phyloP scores from a whole-genome alignment of 345 rosid species.

The Salix suchowensis region DNA sequence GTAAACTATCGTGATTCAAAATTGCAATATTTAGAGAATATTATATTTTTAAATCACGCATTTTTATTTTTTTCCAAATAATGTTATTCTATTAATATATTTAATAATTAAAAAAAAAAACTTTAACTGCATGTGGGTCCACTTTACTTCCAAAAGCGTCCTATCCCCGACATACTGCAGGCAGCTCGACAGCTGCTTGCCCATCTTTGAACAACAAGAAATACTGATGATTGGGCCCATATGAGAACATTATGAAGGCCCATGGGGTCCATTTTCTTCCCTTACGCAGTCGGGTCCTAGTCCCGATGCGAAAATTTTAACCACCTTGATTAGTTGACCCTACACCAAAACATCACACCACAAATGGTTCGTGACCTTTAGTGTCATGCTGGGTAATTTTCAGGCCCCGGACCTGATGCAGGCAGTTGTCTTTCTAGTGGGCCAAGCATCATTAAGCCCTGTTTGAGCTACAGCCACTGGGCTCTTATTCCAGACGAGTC shows the following conservation, averaged over 20 bases:
- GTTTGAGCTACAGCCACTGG: neutral
- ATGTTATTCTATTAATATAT: too few relatives aligned
- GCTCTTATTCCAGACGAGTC: neutral
- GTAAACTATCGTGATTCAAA: too few relatives aligned
- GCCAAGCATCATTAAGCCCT: slow-evolving; percentile 5
- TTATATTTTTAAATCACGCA: too few relatives aligned
- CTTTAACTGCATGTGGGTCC: neutral
- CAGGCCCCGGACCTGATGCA: slow-evolving; percentile 23
- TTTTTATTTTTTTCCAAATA: too few relatives aligned
- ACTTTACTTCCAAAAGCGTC: slow-evolving; percentile 14
- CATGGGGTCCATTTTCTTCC: neutral
- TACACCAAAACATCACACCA: neutral
- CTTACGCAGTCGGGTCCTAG: neutral
- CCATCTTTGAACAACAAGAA: slow-evolving; percentile 11
- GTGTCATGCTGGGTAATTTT: slow-evolving; percentile 21
- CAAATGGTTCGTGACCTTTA: neutral
- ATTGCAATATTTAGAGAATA: too few relatives aligned
- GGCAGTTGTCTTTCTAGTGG: slow-evolving; percentile 11
- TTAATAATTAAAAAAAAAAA: too few relatives aligned
- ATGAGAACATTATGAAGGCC: slow-evolving; percentile 7
- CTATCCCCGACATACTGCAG: slow-evolving; percentile 22
- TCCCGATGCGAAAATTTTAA: neutral
- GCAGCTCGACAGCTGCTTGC: slow-evolving; percentile 19
- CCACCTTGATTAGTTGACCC: slow-evolving; percentile 26
- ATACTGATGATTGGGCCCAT: slow-evolving; percentile 1